Evolutionary conservation across 1,284 basidiomycete genomes (phyloP), one percentile per base, ranked within the genome.

Genomic region (Ceratobasidium sp.): DNA sequence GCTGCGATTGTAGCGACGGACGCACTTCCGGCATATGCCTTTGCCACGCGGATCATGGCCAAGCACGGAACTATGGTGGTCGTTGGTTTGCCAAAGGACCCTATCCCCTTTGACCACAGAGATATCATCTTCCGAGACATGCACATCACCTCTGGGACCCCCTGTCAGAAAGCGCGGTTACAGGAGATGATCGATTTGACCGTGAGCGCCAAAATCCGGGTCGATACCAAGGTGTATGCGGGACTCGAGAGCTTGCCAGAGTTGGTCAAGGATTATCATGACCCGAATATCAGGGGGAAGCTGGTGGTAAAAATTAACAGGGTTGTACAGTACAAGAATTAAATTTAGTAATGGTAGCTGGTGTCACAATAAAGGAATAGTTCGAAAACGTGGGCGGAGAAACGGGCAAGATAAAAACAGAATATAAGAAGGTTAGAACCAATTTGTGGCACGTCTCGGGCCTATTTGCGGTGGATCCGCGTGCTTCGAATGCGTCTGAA

Each of bases 1-100:
- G 78, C 77, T n/a, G 68, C 72, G 7, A 74, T 80, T n/a, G 73
- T 80, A 1, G 76, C 77, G 8, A 77, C 78, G 4, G 79, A 80
- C 54, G 74, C 78, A 1, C 75, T 76, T 31, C 58, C 76, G 24
- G 78, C 77, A 22, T 77, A 74, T 61, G 76, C 73, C 9, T 78
- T 77, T 58, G 78, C 76, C 14, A 62, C 77, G 3, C 37, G 74
- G 27, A 64, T 80, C 22, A 68, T 77, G 13, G 74, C 76, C 9
- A 76, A 77, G 59, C 79, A 80, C 53, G 78, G 79, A 1, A 68
- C 71, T 7, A 46, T 79, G n/a, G 78, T 79, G 27, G 65, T 77
- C n/a, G 75, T 78, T 14, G 68, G 75, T 16, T 74, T 76, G 59
- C 77, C 78, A 13, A 64, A 61, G 27, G 61, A 74, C 5, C 73